phyloP scores from a whole-genome alignment of 306 rosid genomes.

The Casuarina cunninghamiana region DNA sequence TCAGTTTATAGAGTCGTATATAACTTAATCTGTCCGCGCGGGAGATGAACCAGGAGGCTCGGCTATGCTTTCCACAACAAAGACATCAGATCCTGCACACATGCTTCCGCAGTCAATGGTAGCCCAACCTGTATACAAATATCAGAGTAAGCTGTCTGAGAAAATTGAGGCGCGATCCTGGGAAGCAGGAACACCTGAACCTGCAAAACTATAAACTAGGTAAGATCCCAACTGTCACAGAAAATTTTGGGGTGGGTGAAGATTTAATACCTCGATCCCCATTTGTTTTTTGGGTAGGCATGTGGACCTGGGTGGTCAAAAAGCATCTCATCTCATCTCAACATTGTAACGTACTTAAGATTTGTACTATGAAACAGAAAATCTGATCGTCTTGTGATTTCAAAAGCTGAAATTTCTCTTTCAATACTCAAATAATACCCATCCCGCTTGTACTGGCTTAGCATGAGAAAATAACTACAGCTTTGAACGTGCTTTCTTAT shows the following conservation, averaged over 20 bases:
- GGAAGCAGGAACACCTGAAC: slow-evolving; percentile 40
- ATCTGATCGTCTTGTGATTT: not conserved
- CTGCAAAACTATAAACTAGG: slow-evolving; percentile 37
- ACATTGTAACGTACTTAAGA: not conserved
- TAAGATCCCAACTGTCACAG: slow-evolving; percentile 32
- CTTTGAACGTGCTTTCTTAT: not conserved
- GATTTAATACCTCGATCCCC: not conserved
- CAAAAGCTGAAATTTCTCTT: not conserved
- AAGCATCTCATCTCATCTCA: not conserved
- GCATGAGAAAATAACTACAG: not conserved
- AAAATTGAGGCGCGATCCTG: slow-evolving; percentile 25
- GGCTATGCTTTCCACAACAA: slow-evolving; percentile 20
- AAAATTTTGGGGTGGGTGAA: not conserved
- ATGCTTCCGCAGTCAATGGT: slow-evolving; percentile 29
- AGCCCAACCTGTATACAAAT: slow-evolving; percentile 47
- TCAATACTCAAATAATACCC: not conserved
- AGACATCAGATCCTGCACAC: slow-evolving; percentile 25
- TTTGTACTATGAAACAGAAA: not conserved
- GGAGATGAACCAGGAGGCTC: slow-evolving; percentile 5
- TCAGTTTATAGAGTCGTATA: slow-evolving; percentile 9
- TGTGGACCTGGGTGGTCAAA: not conserved
- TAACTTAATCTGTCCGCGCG: not conserved
- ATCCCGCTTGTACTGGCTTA: too few species aligned
- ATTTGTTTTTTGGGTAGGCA: not conserved
- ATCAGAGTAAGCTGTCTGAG: slow-evolving; percentile 33